Evolutionary conservation across 495 filamentous ascomycete genomes (phyloP).

Genomic region (Podospora australis): DNA sequence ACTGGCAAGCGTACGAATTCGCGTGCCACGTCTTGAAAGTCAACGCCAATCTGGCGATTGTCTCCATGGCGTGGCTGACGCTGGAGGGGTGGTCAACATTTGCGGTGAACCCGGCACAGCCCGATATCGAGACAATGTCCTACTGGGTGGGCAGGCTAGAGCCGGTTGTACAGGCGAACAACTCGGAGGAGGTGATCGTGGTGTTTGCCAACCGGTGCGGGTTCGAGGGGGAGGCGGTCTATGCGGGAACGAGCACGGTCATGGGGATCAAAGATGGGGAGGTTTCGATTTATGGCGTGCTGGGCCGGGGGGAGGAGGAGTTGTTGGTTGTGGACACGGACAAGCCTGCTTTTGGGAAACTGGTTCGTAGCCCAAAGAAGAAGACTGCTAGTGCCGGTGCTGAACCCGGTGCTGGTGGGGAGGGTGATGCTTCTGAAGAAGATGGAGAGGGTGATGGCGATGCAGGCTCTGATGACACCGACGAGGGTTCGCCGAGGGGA

Average conservation of each 20-base stretch:
- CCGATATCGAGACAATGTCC: constrained; percentile 72
- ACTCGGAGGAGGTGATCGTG: constrained; percentile 45
- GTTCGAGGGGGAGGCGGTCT: constrained; percentile 59
- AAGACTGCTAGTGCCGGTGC: too few relatives aligned
- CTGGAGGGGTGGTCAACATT: constrained; percentile 42
- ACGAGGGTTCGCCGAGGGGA: too few relatives aligned
- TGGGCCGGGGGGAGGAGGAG: constrained; percentile 59
- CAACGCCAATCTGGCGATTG: constrained; percentile 62
- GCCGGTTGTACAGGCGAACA: constrained; percentile 57
- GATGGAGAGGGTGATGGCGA: not conserved
- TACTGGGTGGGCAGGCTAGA: constrained; percentile 82
- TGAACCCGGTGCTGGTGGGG: too few relatives aligned
- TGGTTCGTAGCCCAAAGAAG: constrained; percentile 14
- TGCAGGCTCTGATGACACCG: too few relatives aligned
- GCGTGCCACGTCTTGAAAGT: constrained; percentile 63
- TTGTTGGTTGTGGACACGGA: constrained; percentile 60
- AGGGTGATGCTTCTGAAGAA: too few relatives aligned
- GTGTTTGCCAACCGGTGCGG: constrained; percentile 82
- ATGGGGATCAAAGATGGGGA: constrained; percentile 65
- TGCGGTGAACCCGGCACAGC: constrained; percentile 38
- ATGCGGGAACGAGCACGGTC: constrained; percentile 85
- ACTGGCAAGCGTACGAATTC: constrained; percentile 79
- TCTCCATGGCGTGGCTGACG: constrained; percentile 89
- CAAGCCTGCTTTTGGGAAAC: constrained; percentile 20
- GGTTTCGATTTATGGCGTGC: constrained; percentile 58